Conservation (phyloP, 2,329 filamentous ascomycete species). For the Albifimbria verrucaria region DNA sequence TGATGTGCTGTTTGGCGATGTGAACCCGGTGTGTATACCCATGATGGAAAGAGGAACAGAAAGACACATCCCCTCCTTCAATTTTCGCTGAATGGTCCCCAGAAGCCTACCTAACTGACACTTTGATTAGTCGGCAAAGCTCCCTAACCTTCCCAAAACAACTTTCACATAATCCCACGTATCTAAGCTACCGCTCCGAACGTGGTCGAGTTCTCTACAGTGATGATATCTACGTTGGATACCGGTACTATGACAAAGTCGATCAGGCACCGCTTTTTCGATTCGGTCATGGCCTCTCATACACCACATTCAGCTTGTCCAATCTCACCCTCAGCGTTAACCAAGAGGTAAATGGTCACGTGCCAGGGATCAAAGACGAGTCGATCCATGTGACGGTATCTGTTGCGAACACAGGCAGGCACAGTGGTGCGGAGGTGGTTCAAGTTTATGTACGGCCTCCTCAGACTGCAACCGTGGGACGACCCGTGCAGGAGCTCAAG, state of each 20-base stretch:
- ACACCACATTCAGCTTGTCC: constrained; percentile 5
- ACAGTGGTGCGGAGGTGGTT: constrained; percentile 22
- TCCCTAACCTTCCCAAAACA: constrained; percentile 8
- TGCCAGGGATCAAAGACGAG: too few species aligned
- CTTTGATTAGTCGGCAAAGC: constrained; percentile 1
- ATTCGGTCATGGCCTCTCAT: constrained; percentile 12
- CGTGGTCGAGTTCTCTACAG: constrained; percentile 9
- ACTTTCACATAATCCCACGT: constrained; percentile 8
- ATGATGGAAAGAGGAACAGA: too few species aligned
- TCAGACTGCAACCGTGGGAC: too few species aligned
- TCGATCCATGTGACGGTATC: constrained; percentile 41
- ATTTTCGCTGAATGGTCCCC: too few species aligned
- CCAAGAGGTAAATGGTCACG: background rate
- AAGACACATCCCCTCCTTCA: too few species aligned
- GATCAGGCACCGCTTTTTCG: constrained; percentile 8
- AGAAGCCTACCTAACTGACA: background rate
- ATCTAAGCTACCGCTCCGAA: constrained; percentile 9
- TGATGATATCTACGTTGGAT: constrained; percentile 12
- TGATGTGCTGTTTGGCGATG: constrained; percentile 10
- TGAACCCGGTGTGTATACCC: constrained; percentile 1
- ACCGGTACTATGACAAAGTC: constrained; percentile 11
- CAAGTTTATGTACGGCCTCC: constrained; percentile 25
- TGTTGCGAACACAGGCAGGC: constrained; percentile 27
- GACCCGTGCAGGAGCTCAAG: too few species aligned
- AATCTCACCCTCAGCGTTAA: background rate